Evolutionary conservation across 345 rosid species (phyloP), one percentile per base, ranked within the genome.

Genomic region (Nasturtium officinale): DNA sequence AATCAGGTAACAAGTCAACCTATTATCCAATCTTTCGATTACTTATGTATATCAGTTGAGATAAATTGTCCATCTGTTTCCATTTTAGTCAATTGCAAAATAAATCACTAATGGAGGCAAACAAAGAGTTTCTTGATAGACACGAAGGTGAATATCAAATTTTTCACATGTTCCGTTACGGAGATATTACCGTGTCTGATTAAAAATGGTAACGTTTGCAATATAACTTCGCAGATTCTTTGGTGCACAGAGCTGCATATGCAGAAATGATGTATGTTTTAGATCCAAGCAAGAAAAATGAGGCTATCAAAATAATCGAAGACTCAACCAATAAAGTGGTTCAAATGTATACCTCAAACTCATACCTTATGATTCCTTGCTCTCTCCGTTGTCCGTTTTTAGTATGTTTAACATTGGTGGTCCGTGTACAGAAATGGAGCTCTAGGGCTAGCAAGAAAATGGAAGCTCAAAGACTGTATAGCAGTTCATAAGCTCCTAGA

Each of bases 241-340:
- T 92, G 85, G 84, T 86, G 90, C 98, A 92, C 81, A 92, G 93
- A 78, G 93, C 89, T 38, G 98, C 98, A 46, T 93, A 80, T 61
- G 96, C 98, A 16, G 98, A 92, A 85, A 90, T 90, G 93, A 60
- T 90, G 48, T 75, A 51, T 74, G 71, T 85, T 54, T 84, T 92
- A 73, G 93, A 90, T 73, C 86, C 93, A 40, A 80, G 67, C 78
- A 89, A 83, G 79, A 86, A 86, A 82, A 58, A 78, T 5, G 92
- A 87, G 75, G 97, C 98, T 73, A 51, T 86, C 78, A 85, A 82
- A 67, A 78, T 88, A 72, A 85, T 90, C 76, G 98, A 92, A 80
- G 93, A 89, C 74, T 87, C 94, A 20, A 69, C 81, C 74, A 89
- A 86, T 77, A 82, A 82, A 46, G 61, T 78, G 65, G 79, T 80